Percentiles rank a stretch among this genome's conserved stretches.
Conservation (phyloP, 1,284 basidiomycete species). For the Pyrrhoderma lamaoense region DNA sequence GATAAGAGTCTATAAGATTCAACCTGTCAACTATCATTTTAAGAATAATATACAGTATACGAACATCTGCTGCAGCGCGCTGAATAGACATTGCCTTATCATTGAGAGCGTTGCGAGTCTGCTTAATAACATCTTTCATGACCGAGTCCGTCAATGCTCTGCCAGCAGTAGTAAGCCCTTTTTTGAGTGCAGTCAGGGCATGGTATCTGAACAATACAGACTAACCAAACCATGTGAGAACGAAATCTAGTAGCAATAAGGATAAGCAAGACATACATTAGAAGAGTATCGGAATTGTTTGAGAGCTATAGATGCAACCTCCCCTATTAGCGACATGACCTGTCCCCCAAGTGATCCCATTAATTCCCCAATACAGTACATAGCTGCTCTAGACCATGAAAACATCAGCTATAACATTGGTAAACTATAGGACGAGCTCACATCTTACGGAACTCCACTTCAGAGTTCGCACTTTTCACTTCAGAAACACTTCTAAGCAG, state of each 20-base stretch:
- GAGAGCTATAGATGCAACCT: constrained; percentile 61
- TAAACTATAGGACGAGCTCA: constrained; percentile 32
- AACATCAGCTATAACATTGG: constrained; percentile 12
- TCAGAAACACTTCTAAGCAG: constrained; percentile 72
- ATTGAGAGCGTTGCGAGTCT: constrained; percentile 65
- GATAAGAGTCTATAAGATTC: constrained; percentile 48
- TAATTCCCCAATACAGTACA: constrained; percentile 82
- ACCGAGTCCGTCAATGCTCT: constrained; percentile 77
- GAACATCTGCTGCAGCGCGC: constrained; percentile 74
- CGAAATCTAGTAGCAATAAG: background rate
- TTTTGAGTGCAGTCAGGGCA: constrained; percentile 70
- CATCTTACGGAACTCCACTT: constrained; percentile 62
- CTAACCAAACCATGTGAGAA: constrained; percentile 29
- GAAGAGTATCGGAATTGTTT: constrained; percentile 65
- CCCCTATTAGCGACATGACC: constrained; percentile 93
- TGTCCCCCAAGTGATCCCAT: constrained; percentile 82
- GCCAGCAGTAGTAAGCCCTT: constrained; percentile 71
- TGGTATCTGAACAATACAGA: constrained; percentile 78
- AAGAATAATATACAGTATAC: constrained; percentile 19
- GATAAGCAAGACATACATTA: constrained; percentile 39
- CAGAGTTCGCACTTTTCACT: constrained; percentile 44
- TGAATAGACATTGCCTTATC: constrained; percentile 88
- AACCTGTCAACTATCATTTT: constrained; percentile 14
- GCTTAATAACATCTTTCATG: constrained; percentile 80
- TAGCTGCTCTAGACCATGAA: constrained; percentile 42